A percentile compares a stretch with the other conserved stretches of the same genome.
Evolutionary conservation across 257 asterid species (phyloP).

Genomic region (Plantago ovata): DNA sequence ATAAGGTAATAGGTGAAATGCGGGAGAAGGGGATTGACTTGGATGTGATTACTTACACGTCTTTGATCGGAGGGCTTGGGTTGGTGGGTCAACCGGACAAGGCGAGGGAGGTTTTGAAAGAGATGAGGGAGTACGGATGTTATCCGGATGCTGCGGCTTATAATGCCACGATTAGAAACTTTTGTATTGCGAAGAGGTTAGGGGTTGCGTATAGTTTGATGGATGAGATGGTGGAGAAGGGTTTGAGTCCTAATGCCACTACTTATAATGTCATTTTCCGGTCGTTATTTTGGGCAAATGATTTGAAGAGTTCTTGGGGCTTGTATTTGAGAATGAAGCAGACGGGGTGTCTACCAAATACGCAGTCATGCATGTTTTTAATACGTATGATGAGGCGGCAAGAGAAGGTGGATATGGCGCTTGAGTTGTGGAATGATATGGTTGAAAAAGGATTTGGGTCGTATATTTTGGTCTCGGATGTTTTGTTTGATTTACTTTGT

Average conservation of each 20-base stretch:
- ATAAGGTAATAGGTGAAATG: slow-evolving; percentile 54
- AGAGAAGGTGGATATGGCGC: slow-evolving; percentile 66
- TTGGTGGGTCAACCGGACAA: slow-evolving; percentile 88
- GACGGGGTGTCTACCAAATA: slow-evolving; percentile 64
- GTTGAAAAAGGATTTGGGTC: slow-evolving; percentile 81
- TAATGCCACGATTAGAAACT: slow-evolving; percentile 79
- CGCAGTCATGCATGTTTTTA: slow-evolving; percentile 85
- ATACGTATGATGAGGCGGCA: slow-evolving; percentile 72
- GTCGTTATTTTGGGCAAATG: slow-evolving; percentile 63
- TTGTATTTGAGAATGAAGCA: slow-evolving; percentile 71
- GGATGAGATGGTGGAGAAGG: slow-evolving; percentile 70
- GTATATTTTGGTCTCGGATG: slow-evolving; percentile 62
- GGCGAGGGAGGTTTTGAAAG: slow-evolving; percentile 78
- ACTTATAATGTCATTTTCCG: slow-evolving; percentile 80
- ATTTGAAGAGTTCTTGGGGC: slow-evolving; percentile 63
- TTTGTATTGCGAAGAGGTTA: slow-evolving; percentile 81
- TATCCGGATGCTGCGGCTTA: slow-evolving; percentile 88
- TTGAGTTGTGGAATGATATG: slow-evolving; percentile 93
- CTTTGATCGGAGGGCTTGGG: slow-evolving; percentile 86
- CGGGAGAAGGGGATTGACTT: slow-evolving; percentile 58
- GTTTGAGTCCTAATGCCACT: slow-evolving; percentile 77
- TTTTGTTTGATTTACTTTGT: slow-evolving; percentile 76
- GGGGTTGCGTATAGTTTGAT: slow-evolving; percentile 54
- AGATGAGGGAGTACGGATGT: slow-evolving; percentile 87
- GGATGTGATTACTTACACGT: slow-evolving; percentile 81